phyloP scores from a whole-genome alignment of 257 asterid genomes.

The Apocynum venetum region DNA sequence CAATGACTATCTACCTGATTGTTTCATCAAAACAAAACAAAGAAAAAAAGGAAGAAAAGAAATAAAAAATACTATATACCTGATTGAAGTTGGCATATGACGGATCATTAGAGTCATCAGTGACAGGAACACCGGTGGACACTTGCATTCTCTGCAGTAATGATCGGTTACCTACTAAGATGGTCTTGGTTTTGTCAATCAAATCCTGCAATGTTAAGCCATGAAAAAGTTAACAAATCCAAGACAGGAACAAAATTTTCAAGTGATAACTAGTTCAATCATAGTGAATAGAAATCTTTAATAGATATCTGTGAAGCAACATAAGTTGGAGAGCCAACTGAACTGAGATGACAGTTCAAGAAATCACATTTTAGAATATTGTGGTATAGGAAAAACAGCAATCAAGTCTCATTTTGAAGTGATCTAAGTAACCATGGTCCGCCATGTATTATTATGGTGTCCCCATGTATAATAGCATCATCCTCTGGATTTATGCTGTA shows the following conservation, averaged over 20 bases:
- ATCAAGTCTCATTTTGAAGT: background rate
- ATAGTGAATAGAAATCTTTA: background rate
- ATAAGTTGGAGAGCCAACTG: background rate
- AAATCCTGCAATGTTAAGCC: conserved; percentile 54
- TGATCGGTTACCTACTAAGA: conserved; percentile 78
- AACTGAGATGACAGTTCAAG: background rate
- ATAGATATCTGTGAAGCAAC: background rate
- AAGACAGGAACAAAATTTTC: background rate
- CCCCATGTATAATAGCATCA: background rate
- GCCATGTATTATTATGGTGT: background rate
- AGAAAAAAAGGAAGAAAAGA: too few relatives aligned
- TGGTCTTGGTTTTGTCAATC: conserved; percentile 77
- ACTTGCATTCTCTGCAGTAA: conserved; percentile 65
- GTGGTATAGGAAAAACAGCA: background rate
- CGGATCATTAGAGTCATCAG: conserved; percentile 54
- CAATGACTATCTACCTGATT: conserved; percentile 47
- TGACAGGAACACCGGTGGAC: conserved; percentile 52
- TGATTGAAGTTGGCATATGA: conserved; percentile 66
- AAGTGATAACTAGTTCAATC: conserved; percentile 1
- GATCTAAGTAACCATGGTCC: background rate
- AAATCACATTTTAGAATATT: background rate
- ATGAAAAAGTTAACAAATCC: background rate
- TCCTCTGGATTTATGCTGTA: background rate
- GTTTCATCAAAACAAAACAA: background rate
- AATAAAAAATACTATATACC: conserved; percentile 28